These are phyloP conservation scores for Calamus simplicifolius DNA, from an alignment of 176 grass and related monocot genomes.

Conservation along the genomic window DNA sequence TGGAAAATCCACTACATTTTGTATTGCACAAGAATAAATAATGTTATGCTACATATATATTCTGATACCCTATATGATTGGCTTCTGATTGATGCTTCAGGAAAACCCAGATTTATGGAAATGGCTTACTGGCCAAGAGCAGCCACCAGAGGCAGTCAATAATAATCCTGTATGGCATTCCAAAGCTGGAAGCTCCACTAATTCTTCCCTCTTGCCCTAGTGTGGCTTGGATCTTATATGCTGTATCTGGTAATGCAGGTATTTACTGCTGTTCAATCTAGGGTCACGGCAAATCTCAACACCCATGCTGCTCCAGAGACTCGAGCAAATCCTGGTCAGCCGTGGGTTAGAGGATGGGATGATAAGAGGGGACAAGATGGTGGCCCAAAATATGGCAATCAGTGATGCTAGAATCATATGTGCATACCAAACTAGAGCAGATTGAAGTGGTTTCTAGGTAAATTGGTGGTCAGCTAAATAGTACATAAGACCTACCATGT, in stretches of 20 bases:
- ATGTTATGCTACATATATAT: neutral
- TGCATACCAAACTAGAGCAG: too few relatives aligned
- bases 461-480: too few relatives aligned
- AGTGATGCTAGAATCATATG: constrained; percentile 31
- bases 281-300: constrained; percentile 56
- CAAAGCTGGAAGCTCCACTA: neutral
- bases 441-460: too few relatives aligned
- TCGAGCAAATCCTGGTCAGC: constrained; percentile 65
- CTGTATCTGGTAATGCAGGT: constrained; percentile 30
- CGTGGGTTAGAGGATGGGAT: constrained; percentile 97
- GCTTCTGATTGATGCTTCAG: constrained; percentile 30
- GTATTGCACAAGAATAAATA: neutral
- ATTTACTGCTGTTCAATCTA: constrained; percentile 61
- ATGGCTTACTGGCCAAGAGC: constrained; percentile 84
- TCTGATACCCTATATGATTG: too few relatives aligned
- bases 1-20: neutral
- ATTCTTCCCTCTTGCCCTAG: neutral
- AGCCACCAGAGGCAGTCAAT: constrained; percentile 54
- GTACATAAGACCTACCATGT: too few relatives aligned
- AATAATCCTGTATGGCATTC: constrained; percentile 52
- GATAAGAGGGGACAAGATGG: constrained; percentile 61
- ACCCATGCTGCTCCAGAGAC: constrained; percentile 66
- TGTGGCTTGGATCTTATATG: neutral
- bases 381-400: constrained; percentile 72
- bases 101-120: constrained; percentile 98